These are phyloP conservation scores for Prillingera fragicola DNA, from an alignment of 1,284 basidiomycete species.

Conservation along the genomic window DNA sequence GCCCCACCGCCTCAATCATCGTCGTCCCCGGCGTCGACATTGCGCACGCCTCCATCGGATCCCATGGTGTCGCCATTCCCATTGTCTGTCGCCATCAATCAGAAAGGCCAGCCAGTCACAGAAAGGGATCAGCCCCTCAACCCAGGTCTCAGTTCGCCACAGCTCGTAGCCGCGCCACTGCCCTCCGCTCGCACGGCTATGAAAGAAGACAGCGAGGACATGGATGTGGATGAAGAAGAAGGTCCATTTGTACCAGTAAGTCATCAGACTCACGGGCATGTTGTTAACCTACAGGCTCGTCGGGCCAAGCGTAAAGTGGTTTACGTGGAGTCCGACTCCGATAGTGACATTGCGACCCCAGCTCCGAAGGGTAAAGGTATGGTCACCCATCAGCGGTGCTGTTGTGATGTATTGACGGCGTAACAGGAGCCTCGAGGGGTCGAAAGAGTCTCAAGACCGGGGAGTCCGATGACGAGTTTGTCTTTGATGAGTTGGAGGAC, in stretches of 20 bases:
- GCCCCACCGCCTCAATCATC: constrained; percentile 22
- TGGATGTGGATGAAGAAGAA: constrained; percentile 26
- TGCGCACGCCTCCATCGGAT: constrained; percentile 30
- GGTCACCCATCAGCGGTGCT: not conserved
- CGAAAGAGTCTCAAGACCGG: constrained; percentile 38
- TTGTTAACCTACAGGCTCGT: constrained; percentile 18
- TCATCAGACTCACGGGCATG: not conserved
- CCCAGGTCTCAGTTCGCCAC: too few relatives aligned
- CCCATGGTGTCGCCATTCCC: constrained; percentile 31
- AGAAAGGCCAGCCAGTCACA: constrained; percentile 1
- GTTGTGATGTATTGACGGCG: constrained; percentile 13
- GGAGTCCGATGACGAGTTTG: constrained; percentile 42
- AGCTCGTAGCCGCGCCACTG: constrained; percentile 29
- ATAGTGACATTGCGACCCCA: constrained; percentile 3
- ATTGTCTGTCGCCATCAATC: constrained; percentile 18
- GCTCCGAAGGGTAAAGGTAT: constrained; percentile 1
- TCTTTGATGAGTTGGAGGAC: constrained; percentile 41
- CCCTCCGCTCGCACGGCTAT: constrained; percentile 16
- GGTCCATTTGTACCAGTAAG: constrained; percentile 27
- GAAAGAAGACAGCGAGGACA: constrained; percentile 14
- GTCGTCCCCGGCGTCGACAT: constrained; percentile 16
- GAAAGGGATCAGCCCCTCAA: too few relatives aligned
- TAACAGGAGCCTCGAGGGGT: too few relatives aligned
- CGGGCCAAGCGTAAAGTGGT: constrained; percentile 44
- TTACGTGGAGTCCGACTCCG: constrained; percentile 42